Evolutionary conservation across 352 stramenopile species (phyloP).

Genomic region (Pythium plurisporium): DNA sequence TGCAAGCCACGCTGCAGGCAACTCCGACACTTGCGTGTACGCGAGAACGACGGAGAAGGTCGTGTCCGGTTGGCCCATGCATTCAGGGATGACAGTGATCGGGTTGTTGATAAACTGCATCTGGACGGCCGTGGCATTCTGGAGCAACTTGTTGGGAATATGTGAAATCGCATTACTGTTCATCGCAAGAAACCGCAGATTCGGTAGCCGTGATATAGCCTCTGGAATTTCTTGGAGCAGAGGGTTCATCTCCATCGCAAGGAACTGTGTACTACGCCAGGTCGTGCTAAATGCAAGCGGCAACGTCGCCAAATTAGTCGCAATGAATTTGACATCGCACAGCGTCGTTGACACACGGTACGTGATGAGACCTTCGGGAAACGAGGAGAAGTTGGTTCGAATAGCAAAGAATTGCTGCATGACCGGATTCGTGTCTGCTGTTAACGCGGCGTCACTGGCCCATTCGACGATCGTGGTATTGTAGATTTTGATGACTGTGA

Average conservation of each 20-base stretch:
- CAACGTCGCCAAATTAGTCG: conserved; percentile 6
- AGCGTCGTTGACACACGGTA: not conserved
- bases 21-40: not conserved
- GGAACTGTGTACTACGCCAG: not conserved
- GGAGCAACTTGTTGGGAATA: not conserved
- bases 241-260: conserved; percentile 2
- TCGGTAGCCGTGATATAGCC: not conserved
- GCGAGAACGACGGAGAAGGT: not conserved
- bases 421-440: not conserved
- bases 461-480: conserved; percentile 5
- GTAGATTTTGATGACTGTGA: conserved; percentile 10
- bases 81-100: not conserved
- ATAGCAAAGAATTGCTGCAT: not conserved
- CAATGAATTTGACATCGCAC: conserved; percentile 10
- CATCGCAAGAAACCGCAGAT: not conserved
- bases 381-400: not conserved
- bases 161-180: conserved; percentile 1
- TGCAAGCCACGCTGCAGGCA: not conserved
- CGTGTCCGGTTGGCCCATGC: not conserved
- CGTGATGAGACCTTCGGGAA: not conserved
- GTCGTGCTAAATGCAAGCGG: not conserved
- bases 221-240: not conserved
- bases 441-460: not conserved
- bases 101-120: conserved; percentile 13
- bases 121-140: not conserved